A percentile compares a stretch with the other conserved stretches of the same genome.
These are phyloP conservation scores for Penicillium sp. DNA, from an alignment of 2,329 filamentous ascomycete species.

Conservation along the genomic window DNA sequence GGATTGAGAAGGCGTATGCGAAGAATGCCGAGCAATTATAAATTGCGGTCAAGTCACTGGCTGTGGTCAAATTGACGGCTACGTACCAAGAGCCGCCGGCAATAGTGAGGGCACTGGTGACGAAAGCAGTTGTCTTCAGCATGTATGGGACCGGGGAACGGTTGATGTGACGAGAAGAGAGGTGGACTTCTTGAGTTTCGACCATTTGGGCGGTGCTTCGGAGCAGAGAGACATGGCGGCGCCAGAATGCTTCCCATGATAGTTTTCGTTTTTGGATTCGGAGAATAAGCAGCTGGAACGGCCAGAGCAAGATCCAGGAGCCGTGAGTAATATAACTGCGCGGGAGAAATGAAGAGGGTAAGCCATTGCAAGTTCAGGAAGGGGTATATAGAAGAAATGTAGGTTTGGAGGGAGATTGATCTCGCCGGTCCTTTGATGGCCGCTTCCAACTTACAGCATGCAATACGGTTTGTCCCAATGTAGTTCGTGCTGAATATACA, in stretches of 20 bases:
- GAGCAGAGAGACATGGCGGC: conserved; percentile 63
- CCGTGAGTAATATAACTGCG: conserved; percentile 81
- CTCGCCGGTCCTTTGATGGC: too few species aligned
- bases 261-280: conserved; percentile 74
- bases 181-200: conserved; percentile 70
- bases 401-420: conserved; percentile 1
- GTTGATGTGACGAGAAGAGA: conserved; percentile 44
- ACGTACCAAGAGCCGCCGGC: conserved; percentile 95
- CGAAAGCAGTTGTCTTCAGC: conserved; percentile 71
- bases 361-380: conserved; percentile 13
- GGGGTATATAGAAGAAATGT: neutral
- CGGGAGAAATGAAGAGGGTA: conserved; percentile 7
- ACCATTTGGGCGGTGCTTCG: conserved; percentile 79
- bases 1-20: conserved; percentile 94
- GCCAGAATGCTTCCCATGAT: conserved; percentile 85
- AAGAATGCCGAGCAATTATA: conserved; percentile 99
- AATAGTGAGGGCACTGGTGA: conserved; percentile 83
- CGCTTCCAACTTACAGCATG: conserved; percentile 71
- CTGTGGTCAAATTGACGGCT: conserved; percentile 87
- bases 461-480: conserved; percentile 99
- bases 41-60: conserved; percentile 92
- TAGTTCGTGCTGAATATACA: conserved; percentile 89
- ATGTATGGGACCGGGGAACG: conserved; percentile 68
- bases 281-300: conserved; percentile 74
- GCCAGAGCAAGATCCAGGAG: conserved; percentile 90